Evolutionary conservation across 371 early-diverging fungal genomes (phyloP), one percentile per base, ranked within the genome.

Genomic region (Dinochytrium kinnereticum): DNA sequence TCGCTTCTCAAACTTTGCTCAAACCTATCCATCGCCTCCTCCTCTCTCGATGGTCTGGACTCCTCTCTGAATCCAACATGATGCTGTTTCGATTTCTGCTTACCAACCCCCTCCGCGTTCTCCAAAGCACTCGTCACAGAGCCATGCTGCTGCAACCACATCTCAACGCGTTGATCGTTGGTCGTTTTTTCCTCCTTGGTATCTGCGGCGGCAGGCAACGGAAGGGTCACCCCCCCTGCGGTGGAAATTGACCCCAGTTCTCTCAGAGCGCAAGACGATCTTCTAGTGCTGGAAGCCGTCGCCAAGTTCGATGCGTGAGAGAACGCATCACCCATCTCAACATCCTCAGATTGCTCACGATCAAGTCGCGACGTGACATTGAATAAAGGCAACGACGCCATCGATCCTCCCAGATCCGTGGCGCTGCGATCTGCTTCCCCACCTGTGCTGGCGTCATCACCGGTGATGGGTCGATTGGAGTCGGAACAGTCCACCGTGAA

Each of bases 391-490:
- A 61, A 26, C 37, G 61, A 61, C 30, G 34, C 5, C 61, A 37
- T 37, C n/a, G 13, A 37, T 10, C 36, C 31, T 24, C 37, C 61
- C 36, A 7, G 7, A 30, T 55, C 57, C 24, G 57, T 55, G 28
- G 34, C 61, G 28, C 61, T 61, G 30, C 36, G 61, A 10, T 61
- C 61, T 37, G 34, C 61, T 10, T 34, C 61, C 24, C 30, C 57
- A 17, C 24, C 57, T 30, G 57, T 26, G 10, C 26, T 55, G 7
- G 57, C 57, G 17, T 55, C 57, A 13, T 30, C n/a, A n/a, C n/a
- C n/a, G n/a, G 57, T 28, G 21, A 21, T 26, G 7, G 57, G 57
- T 30, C 57, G 7, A 24, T 55, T n/a, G 57, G 30, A 33, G 61
- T 19, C 61, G 3, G 10, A 13, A 26, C 3, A 24, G 34, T 61